phyloP scores from a whole-genome alignment of 2,329 filamentous ascomycete species.

The Colletotrichum falcatum region DNA sequence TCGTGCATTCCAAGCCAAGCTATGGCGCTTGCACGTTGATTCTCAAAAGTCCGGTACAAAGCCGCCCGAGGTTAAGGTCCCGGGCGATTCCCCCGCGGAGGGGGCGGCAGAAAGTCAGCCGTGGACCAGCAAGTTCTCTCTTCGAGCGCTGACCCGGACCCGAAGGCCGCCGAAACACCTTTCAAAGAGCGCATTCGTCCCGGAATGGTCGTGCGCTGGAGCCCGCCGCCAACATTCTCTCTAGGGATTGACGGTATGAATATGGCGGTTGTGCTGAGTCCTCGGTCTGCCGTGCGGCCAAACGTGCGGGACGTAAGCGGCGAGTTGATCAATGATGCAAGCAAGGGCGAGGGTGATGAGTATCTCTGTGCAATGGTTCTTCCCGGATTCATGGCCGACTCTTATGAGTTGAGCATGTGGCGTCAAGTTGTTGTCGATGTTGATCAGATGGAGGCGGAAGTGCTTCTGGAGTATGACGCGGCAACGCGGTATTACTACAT shows the following conservation, averaged over 20 bases:
- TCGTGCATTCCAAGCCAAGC: slow-evolving; percentile 54
- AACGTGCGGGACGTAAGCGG: slow-evolving; percentile 43
- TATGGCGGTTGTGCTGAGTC: slow-evolving; percentile 51
- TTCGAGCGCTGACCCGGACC: slow-evolving; percentile 49
- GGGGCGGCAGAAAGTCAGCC: not conserved
- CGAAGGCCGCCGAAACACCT: slow-evolving; percentile 43
- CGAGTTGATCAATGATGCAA: slow-evolving; percentile 33
- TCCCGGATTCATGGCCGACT: slow-evolving; percentile 50
- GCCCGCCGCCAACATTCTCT: slow-evolving; percentile 38
- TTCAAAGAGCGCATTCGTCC: slow-evolving; percentile 57
- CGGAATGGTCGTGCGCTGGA: slow-evolving; percentile 56
- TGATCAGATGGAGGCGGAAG: slow-evolving; percentile 54
- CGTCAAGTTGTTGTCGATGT: slow-evolving; percentile 51
- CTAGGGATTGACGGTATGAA: slow-evolving; percentile 42
- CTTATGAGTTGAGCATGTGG: slow-evolving; percentile 56
- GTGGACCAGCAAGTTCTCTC: slow-evolving; percentile 17
- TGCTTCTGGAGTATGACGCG: slow-evolving; percentile 57
- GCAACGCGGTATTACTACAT: slow-evolving; percentile 57
- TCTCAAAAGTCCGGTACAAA: slow-evolving; percentile 45
- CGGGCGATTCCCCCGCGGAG: not conserved
- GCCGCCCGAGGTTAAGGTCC: not conserved
- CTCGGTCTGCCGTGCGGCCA: slow-evolving; percentile 41
- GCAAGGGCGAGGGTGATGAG: slow-evolving; percentile 18
- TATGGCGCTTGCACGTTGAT: slow-evolving; percentile 58
- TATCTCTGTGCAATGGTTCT: slow-evolving; percentile 54